Conservation (phyloP, 2,329 filamentous ascomycete species). For the Sarocladium oryzae region DNA sequence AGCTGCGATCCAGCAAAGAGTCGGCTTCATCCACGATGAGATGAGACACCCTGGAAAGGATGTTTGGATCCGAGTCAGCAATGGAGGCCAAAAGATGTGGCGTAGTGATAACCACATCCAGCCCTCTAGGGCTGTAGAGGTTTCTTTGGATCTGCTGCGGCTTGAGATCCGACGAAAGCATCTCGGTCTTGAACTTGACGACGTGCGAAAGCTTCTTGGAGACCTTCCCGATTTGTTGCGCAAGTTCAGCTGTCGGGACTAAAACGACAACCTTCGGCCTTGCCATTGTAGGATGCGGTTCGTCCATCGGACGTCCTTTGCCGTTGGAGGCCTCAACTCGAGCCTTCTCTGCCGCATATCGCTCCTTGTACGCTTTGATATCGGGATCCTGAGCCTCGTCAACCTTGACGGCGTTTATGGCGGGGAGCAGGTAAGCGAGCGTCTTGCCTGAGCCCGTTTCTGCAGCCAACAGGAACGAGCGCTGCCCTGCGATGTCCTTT, state of each 20-base stretch:
- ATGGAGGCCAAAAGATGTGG: slow-evolving; percentile 87
- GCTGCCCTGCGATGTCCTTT: slow-evolving; percentile 32
- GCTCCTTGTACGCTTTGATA: slow-evolving; percentile 50
- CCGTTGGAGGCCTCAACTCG: slow-evolving; percentile 49
- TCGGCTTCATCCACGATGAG: slow-evolving; percentile 93
- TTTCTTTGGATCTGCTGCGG: slow-evolving; percentile 76
- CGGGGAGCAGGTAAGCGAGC: slow-evolving; percentile 80
- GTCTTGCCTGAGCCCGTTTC: slow-evolving; percentile 98
- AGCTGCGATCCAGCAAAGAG: slow-evolving; percentile 89
- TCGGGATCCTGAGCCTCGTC: slow-evolving; percentile 57
- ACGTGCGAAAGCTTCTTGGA: slow-evolving; percentile 78
- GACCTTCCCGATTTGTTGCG: slow-evolving; percentile 75
- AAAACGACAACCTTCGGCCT: slow-evolving; percentile 80
- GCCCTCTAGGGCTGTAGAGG: slow-evolving; percentile 71
- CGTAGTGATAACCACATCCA: slow-evolving; percentile 82
- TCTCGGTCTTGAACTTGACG: slow-evolving; percentile 78
- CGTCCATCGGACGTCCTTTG: slow-evolving; percentile 60
- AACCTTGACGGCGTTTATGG: slow-evolving; percentile 77
- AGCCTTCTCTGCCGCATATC: slow-evolving; percentile 48
- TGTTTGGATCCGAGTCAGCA: slow-evolving; percentile 81
- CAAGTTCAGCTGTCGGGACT: slow-evolving; percentile 87
- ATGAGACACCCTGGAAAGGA: slow-evolving; percentile 85
- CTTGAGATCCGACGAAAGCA: slow-evolving; percentile 72
- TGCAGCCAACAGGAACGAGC: slow-evolving; percentile 72
- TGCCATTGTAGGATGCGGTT: slow-evolving; percentile 66